Evolutionary conservation across 805 yeast species (phyloP).

Genomic region (Saccharomycopsis javanensis): DNA sequence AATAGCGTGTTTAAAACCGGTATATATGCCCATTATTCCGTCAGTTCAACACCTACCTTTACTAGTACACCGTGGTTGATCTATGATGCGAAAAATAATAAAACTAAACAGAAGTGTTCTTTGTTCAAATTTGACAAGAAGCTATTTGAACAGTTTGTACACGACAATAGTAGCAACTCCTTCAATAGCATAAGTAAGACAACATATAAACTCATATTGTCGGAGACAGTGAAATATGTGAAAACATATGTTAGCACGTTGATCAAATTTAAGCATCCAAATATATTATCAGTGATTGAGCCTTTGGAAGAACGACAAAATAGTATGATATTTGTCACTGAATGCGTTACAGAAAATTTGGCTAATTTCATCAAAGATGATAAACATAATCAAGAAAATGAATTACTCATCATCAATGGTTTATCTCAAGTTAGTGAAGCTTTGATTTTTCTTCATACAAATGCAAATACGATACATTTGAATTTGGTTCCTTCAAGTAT

Average conservation of each 20-base stretch:
- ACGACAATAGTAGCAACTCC: slow-evolving; percentile 9
- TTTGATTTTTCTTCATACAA: slow-evolving; percentile 70
- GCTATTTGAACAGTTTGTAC: slow-evolving; percentile 16
- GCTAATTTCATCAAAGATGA: slow-evolving; percentile 31
- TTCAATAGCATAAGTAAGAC: slow-evolving; percentile 12
- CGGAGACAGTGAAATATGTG: slow-evolving; percentile 60
- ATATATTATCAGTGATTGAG: slow-evolving; percentile 72
- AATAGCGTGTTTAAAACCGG: slow-evolving; percentile 19
- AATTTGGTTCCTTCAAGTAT: slow-evolving; percentile 72
- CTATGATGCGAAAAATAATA: slow-evolving; percentile 16
- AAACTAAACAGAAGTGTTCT: slow-evolving; percentile 17
- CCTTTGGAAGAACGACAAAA: slow-evolving; percentile 81
- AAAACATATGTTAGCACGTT: slow-evolving; percentile 60
- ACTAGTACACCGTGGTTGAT: slow-evolving; percentile 17
- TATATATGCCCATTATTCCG: slow-evolving; percentile 18
- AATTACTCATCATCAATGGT: slow-evolving; percentile 70
- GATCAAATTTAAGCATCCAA: slow-evolving; percentile 83
- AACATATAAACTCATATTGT: slow-evolving; percentile 16
- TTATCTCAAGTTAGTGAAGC: slow-evolving; percentile 69
- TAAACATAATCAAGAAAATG: slow-evolving; percentile 30
- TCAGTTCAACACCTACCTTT: slow-evolving; percentile 16
- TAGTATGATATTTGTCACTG: slow-evolving; percentile 76
- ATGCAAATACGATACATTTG: slow-evolving; percentile 65
- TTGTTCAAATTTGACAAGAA: slow-evolving; percentile 19
- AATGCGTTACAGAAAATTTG: slow-evolving; percentile 55